phyloP scores from a whole-genome alignment of 345 rosid genomes.

The Cardamine chenopodiifolia region DNA sequence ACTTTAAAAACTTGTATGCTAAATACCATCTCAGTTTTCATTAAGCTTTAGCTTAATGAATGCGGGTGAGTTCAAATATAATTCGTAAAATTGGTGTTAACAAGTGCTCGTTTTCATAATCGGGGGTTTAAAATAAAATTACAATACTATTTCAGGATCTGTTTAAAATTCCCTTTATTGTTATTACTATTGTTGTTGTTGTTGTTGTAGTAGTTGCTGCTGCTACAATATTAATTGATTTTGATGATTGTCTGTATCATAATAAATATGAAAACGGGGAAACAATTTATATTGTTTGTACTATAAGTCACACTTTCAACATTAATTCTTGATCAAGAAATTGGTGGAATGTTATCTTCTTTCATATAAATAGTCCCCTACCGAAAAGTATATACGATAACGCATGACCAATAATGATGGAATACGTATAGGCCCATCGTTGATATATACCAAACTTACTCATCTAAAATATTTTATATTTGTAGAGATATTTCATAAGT shows the following conservation, averaged over 20 bases:
- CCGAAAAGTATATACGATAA: conserved; percentile 36
- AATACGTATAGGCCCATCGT: conserved; percentile 23
- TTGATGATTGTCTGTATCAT: conserved; percentile 34
- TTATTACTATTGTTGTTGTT: background rate
- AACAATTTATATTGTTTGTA: conserved; percentile 31
- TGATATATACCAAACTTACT: conserved; percentile 17
- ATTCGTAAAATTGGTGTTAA: background rate
- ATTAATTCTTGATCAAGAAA: conserved; percentile 35
- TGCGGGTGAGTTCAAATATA: background rate
- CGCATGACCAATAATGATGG: conserved; percentile 34
- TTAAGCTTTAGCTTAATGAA: background rate
- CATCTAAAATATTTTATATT: background rate
- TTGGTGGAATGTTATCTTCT: conserved; percentile 41
- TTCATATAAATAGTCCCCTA: conserved; percentile 33
- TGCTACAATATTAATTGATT: conserved; percentile 23
- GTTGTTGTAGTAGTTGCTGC: background rate
- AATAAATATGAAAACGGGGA: conserved; percentile 25
- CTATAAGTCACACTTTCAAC: conserved; percentile 36
- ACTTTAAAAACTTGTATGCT: background rate
- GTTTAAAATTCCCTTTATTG: background rate
- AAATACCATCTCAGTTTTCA: background rate
- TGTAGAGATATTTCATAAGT: background rate
- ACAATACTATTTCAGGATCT: background rate
- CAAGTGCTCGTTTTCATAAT: background rate
- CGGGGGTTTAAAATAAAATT: background rate